Base-by-base conservation (phyloP, 768 basidiomycete genomes). In the Suillus weaverae region DNA sequence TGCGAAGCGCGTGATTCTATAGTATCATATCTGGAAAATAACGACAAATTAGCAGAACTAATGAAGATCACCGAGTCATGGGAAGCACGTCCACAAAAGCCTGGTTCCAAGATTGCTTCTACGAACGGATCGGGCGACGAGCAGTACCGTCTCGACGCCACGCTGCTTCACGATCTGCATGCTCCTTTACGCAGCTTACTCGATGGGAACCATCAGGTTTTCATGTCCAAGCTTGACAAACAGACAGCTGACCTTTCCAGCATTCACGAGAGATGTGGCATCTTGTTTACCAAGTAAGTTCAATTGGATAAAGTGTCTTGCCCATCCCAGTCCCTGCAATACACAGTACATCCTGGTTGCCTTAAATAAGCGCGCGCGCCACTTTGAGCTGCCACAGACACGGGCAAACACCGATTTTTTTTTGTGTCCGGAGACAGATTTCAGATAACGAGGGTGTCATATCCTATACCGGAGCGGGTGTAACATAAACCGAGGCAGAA, bases 21-120 rank as follows among this genome's bases (percentile, higher is more conserved):
- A n/a, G n/a, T n/a, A n/a, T n/a, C n/a, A 70, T 78, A 69, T 64
- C 79, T 4, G 57, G 51, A 20, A 10, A 53, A 18, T 9, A 18
- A 26, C 32, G 51, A 53, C 30, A 3, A 18, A 8, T 9, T 53
- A 32, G 51, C 20, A 5, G 18, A 53, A 32, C 51, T 53, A 20
- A 4, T 53, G 14, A 30, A 51, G 5, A 18, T 30, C 3, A 14
- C 26, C 30, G 50, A 51, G 30, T 30, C 32, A 18, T 16, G 50
- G 50, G 50, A 51, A 51, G 26, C 16, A 9, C 50, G 32, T 20
- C 51, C 51, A 33, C 50, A 51, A 51, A 30, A 30, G 50, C 30
- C 26, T 51, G 8, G 16, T 30, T 51, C 30, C 32, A 53, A 53
- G 51, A 33, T 18, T 8, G 18, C 22, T 53, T 53, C 51, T 13